phyloP scores from a whole-genome alignment of 257 asterid species.

The Solanum commersonii region DNA sequence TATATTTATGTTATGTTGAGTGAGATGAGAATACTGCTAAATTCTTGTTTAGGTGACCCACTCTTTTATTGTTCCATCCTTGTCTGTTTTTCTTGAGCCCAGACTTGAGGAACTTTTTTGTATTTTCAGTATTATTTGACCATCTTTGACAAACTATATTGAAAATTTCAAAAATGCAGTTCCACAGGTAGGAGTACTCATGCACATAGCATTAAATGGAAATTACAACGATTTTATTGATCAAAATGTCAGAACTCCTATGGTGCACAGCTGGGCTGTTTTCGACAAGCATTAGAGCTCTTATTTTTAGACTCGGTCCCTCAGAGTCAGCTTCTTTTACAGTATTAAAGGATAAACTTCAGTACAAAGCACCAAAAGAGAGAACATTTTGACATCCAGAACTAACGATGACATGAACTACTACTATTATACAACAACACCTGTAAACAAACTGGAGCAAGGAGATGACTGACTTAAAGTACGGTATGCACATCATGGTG shows the following conservation, averaged over 20 bases:
- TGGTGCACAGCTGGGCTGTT: background rate
- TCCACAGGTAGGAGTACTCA: background rate
- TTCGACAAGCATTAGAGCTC: background rate
- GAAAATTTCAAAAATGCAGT: background rate
- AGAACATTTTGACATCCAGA: background rate
- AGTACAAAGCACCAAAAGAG: background rate
- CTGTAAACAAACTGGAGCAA: background rate
- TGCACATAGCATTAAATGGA: background rate
- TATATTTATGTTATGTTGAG: background rate
- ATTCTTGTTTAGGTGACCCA: background rate
- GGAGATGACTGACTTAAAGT: slow-evolving; percentile 12
- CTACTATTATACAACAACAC: background rate
- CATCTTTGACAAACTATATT: background rate
- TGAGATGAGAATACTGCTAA: background rate
- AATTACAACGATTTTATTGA: background rate
- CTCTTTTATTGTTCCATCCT: background rate
- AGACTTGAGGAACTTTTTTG: background rate
- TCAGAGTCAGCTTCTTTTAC: background rate
- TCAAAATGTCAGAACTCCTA: background rate
- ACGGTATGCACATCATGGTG: slow-evolving; percentile 25
- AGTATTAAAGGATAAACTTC: background rate
- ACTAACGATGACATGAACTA: background rate
- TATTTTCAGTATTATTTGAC: background rate
- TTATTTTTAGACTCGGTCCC: background rate
- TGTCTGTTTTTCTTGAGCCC: background rate